A percentile compares a stretch with the other conserved stretches of the same genome.
phyloP scores from a whole-genome alignment of 768 basidiomycete species.

The Pulveroboletus sp. region DNA sequence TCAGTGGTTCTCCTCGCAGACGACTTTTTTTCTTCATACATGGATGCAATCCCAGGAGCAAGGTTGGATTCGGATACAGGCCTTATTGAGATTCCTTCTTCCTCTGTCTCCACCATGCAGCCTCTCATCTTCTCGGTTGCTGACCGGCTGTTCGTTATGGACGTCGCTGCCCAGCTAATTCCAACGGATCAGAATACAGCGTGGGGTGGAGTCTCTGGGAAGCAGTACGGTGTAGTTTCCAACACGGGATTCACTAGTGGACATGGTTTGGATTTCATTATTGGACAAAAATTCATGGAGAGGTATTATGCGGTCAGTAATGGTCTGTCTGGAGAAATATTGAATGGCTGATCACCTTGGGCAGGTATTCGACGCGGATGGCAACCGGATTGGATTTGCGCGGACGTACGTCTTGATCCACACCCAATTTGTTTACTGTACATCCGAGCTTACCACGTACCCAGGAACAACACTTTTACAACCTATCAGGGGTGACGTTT shows the following conservation, averaged over 20 bases:
- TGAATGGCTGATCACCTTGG: neutral
- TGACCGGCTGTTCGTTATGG: conserved; percentile 7
- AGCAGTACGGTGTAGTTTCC: conserved; percentile 10
- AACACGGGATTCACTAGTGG: neutral
- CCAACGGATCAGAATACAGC: conserved; percentile 12
- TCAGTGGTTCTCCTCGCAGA: conserved; percentile 22
- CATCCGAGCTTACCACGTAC: neutral
- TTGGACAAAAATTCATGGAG: neutral
- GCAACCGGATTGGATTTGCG: conserved; percentile 18
- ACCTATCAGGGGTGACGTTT: neutral
- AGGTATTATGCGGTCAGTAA: conserved; percentile 6
- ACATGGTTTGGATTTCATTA: neutral
- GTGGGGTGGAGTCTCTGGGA: conserved; percentile 9
- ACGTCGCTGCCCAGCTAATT: conserved; percentile 20
- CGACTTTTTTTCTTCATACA: conserved; percentile 16
- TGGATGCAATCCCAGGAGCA: conserved; percentile 14
- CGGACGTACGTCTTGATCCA: conserved; percentile 16
- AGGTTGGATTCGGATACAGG: neutral
- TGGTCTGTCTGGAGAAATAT: neutral
- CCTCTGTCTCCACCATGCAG: conserved; percentile 14
- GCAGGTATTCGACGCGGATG: conserved; percentile 22
- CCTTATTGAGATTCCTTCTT: conserved; percentile 16
- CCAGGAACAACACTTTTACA: conserved; percentile 21
- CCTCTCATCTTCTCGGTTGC: conserved; percentile 14
- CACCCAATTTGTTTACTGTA: neutral